Base-by-base conservation (phyloP, 2,329 filamentous ascomycete species). In the Cytospora piceicola region DNA sequence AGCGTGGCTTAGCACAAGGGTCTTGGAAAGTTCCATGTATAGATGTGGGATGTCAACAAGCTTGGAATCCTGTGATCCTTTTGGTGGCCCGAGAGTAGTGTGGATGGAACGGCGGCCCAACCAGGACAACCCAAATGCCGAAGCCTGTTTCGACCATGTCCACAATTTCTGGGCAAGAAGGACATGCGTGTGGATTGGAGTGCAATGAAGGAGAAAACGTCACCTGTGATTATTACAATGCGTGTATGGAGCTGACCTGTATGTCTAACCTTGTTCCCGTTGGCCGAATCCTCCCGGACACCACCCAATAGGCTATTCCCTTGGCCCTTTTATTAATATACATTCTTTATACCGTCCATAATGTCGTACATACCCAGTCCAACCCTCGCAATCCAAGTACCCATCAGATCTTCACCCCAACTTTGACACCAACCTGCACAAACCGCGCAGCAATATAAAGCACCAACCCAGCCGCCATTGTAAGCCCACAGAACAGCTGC, bases 401-500 rank as follows among this genome's bases (percentile, higher is more conserved):
- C 7, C 39, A 29, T 59, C 64, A 73, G 9, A 73, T 63, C 65
- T 71, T 73, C 4, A 34, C 30, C 52, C 65, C 64, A 15, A 69
- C 3, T 42, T 68, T 70, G 12, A 70, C 66, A 0, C 76, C 76
- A 4, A 69, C 75, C 61, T 73, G 72, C 24, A 69, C 46, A 22
- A 65, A 61, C 32, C 77, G 68, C 2, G 72, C 70, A 1, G 61
- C 56, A 3, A 73, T 2, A 52, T 72, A 77, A 7, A 73, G 64
- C 9, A 70, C 22, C 24, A 72, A 71, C 34, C 72, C 71, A 5
- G 56, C 51, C 1, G 69, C 60, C 71, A 79, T 77, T 4, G 81
- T 77, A 14, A 83, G 73, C 6, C 86, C 86, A 27, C 82, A 80
- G 70, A 88, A 89, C 2, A 87, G 77, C 73, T 87, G 83, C 68